Evolutionary conservation across 164 flowering plant genomes (phyloP).

Genomic region (Protea cynaroides): DNA sequence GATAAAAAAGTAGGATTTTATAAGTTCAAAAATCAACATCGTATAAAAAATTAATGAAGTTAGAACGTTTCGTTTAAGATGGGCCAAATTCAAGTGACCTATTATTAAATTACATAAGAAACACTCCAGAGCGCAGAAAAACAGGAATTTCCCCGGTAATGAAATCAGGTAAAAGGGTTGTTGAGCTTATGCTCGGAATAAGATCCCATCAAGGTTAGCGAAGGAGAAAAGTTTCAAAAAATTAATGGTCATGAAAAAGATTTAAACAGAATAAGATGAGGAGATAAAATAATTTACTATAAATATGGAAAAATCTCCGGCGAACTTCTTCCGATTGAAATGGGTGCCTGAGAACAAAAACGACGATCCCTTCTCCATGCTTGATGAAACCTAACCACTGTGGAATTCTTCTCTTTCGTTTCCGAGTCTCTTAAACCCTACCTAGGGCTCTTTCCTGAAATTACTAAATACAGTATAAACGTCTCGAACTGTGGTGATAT

Average conservation of each 20-base stretch:
- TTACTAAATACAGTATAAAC: no score
- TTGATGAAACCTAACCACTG: neutral
- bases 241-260: neutral
- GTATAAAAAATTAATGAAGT: neutral
- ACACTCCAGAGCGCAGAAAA: no score
- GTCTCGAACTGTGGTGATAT: no score
- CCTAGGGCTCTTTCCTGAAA: neutral
- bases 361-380: conserved; percentile 29
- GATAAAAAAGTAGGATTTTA: neutral
- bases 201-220: neutral
- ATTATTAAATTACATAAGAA: no score
- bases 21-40: neutral
- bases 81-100: no score
- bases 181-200: neutral
- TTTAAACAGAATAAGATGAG: neutral
- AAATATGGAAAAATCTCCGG: conserved; percentile 54
- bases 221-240: neutral
- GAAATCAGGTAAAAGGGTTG: neutral
- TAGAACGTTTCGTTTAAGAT: no score
- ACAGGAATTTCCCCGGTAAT: no score
- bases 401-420: neutral
- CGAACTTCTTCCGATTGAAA: conserved; percentile 61
- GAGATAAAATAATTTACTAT: conserved; percentile 22
- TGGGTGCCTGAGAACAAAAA: conserved; percentile 60
- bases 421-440: conserved; percentile 3